These are phyloP conservation scores for Rhodamnia rubescens DNA, from an alignment of 345 rosid species.

Conservation along the genomic window DNA sequence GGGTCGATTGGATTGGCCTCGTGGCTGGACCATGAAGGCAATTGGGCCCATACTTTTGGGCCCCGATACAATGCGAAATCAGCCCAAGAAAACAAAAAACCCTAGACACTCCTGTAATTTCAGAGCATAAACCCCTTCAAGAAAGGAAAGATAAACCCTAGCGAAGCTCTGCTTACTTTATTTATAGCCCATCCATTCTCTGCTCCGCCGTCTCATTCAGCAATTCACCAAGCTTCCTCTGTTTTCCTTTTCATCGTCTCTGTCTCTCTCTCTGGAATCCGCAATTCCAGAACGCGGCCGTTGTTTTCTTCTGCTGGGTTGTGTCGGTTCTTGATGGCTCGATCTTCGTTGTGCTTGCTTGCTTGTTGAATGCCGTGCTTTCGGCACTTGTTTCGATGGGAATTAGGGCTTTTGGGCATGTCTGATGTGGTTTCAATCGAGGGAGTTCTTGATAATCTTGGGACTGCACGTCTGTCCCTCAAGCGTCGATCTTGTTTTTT, in stretches of 20 bases:
- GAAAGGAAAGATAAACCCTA: background rate
- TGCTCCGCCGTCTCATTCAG: background rate
- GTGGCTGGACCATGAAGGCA: background rate
- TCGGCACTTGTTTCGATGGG: background rate
- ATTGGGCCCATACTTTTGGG: background rate
- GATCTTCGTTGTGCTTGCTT: background rate
- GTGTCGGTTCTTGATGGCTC: background rate
- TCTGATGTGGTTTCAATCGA: background rate
- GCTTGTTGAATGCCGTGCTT: background rate
- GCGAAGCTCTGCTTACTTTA: background rate
- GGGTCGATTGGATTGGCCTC: background rate
- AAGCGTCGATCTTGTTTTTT: background rate
- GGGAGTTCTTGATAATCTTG: background rate
- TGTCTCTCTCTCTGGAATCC: background rate
- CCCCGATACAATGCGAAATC: background rate
- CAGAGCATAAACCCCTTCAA: background rate
- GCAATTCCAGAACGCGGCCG: background rate
- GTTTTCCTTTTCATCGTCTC: background rate
- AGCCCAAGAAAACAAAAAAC: background rate
- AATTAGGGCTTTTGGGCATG: background rate
- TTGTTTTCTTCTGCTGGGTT: background rate
- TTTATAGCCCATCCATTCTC: background rate
- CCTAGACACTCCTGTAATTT: background rate
- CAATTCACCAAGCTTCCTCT: background rate
- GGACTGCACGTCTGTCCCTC: background rate